Percentiles rank a stretch among this genome's conserved stretches.
phyloP scores from a whole-genome alignment of 805 yeast species.

The Candida michaelii region DNA sequence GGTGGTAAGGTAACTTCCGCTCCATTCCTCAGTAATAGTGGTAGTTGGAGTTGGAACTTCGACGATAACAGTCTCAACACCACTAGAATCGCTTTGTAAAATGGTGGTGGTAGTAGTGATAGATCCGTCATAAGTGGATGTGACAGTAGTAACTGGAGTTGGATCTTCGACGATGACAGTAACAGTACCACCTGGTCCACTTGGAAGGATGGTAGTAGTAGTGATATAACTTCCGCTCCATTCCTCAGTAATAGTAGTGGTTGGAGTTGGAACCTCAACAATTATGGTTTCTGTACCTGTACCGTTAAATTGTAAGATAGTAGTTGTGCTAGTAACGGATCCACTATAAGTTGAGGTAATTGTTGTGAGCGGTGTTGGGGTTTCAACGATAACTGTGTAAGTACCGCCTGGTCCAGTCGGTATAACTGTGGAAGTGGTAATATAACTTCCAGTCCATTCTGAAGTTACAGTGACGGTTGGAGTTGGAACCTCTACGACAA shows the following conservation, averaged over 20 bases:
- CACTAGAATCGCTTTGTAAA: background rate
- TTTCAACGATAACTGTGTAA: slow-evolving; percentile 16
- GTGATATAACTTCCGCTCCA: too few species aligned
- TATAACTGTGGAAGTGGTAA: slow-evolving; percentile 13
- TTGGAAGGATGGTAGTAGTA: too few species aligned
- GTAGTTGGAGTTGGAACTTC: too few species aligned
- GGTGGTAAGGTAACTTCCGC: too few species aligned
- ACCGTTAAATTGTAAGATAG: background rate
- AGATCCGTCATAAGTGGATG: slow-evolving; percentile 14
- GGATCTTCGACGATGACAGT: slow-evolving; percentile 19
- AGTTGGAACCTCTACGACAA: slow-evolving; percentile 21
- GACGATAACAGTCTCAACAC: slow-evolving; percentile 22
- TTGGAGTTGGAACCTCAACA: slow-evolving; percentile 9
- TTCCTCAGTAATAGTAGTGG: too few species aligned
- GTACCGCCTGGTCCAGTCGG: too few species aligned
- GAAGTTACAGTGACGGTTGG: slow-evolving; percentile 17
- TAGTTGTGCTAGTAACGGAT: slow-evolving; percentile 7
- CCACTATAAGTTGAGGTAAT: slow-evolving; percentile 16
- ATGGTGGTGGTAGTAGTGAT: slow-evolving; percentile 10
- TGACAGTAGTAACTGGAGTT: slow-evolving; percentile 16
- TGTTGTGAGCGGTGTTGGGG: slow-evolving; percentile 17
- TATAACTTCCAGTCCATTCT: slow-evolving; percentile 15
- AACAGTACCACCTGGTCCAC: too few species aligned
- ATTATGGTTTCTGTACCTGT: slow-evolving; percentile 21
- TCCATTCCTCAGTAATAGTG: too few species aligned